Evolutionary conservation across 352 stramenopile genomes (phyloP).

Genomic region (Globisporangium nunn): DNA sequence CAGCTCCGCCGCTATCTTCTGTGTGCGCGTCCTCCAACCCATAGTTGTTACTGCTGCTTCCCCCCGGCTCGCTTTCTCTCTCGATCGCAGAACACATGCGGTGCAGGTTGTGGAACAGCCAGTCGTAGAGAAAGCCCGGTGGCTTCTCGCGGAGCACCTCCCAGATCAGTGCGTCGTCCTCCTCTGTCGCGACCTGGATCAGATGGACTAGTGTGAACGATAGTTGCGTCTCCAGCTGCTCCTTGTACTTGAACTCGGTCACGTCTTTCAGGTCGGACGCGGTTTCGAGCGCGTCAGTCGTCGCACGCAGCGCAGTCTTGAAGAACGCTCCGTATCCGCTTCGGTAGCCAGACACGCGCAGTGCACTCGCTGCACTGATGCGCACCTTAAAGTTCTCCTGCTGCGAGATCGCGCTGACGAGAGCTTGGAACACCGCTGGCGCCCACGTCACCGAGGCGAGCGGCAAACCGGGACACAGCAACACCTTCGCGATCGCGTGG

Average conservation of each 20-base stretch:
- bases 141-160: constrained; percentile 59
- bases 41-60: constrained; percentile 8
- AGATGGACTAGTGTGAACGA: constrained; percentile 83
- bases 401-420: constrained; percentile 70
- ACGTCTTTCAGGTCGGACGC: constrained; percentile 82
- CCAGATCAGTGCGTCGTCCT: constrained; percentile 67
- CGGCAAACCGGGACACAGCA: constrained; percentile 71
- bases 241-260: constrained; percentile 88
- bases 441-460: constrained; percentile 75
- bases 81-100: constrained; percentile 71
- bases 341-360: constrained; percentile 62
- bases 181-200: constrained; percentile 64
- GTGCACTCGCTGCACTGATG: constrained; percentile 72
- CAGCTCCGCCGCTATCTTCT: constrained; percentile 15
- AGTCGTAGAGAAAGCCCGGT: constrained; percentile 79
- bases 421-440: constrained; percentile 62
- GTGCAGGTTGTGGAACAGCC: constrained; percentile 83
- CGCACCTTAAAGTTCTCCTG: constrained; percentile 89
- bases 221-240: constrained; percentile 81
- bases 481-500: constrained; percentile 82
- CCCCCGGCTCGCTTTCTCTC: constrained; percentile 28
- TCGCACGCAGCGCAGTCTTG: constrained; percentile 46
- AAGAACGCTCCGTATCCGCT: constrained; percentile 74
- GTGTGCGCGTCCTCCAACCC: constrained; percentile 21
- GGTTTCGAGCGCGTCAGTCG: constrained; percentile 74